Conservation (phyloP, 2,329 filamentous ascomycete genomes). For the Phaeosphaeria sp. region DNA sequence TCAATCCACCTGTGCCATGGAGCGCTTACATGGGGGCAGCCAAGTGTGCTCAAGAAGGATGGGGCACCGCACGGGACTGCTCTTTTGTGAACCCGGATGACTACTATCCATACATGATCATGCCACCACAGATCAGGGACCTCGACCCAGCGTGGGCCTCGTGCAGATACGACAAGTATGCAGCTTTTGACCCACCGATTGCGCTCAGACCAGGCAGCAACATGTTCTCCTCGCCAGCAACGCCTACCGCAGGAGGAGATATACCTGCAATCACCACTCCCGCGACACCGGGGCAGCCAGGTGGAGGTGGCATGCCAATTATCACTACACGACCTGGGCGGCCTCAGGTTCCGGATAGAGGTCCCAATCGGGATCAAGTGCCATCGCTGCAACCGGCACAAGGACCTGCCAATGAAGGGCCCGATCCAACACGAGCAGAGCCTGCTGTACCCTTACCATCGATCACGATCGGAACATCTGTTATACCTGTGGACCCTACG, state of each 20-base stretch:
- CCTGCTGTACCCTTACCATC: slow-evolving; percentile 1
- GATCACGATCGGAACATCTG: slow-evolving; percentile 19
- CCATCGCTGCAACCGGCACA: not conserved
- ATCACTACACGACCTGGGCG: slow-evolving; percentile 4
- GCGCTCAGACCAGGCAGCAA: slow-evolving; percentile 14
- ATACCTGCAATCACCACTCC: slow-evolving; percentile 3
- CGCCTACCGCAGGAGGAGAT: slow-evolving; percentile 6
- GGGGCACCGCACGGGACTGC: slow-evolving; percentile 1
- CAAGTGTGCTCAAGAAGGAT: not conserved
- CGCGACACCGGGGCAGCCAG: slow-evolving; percentile 12
- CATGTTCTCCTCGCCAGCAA: slow-evolving; percentile 9
- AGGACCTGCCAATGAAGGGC: not conserved
- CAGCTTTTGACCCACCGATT: slow-evolving; percentile 20
- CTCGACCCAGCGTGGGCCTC: slow-evolving; percentile 20
- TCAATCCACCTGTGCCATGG: slow-evolving; percentile 18
- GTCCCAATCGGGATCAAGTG: not conserved
- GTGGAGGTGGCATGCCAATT: slow-evolving; percentile 1
- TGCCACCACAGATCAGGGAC: slow-evolving; percentile 22
- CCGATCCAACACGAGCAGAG: not conserved
- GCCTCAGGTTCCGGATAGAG: not conserved
- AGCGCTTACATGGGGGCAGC: slow-evolving; percentile 7
- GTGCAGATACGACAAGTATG: slow-evolving; percentile 15
- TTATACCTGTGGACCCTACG: slow-evolving; percentile 16
- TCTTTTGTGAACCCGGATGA: slow-evolving; percentile 14
- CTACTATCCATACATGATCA: slow-evolving; percentile 19